Evolutionary conservation across 2,329 filamentous ascomycete species (phyloP).

Genomic region (Colletotrichum phormii): DNA sequence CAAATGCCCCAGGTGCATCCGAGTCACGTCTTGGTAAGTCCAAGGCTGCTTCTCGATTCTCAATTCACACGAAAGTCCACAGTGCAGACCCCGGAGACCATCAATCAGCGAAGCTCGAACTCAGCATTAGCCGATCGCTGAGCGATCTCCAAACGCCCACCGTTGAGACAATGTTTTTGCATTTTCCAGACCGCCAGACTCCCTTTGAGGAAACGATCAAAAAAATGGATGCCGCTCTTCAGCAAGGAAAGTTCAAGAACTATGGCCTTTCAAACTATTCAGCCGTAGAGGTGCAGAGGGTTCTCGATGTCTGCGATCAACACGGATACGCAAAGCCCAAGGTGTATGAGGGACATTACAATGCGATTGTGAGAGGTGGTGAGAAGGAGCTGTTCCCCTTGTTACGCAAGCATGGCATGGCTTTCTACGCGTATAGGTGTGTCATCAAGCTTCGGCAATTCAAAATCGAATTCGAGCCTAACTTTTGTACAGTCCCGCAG

Average conservation of each 20-base stretch:
- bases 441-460: not conserved
- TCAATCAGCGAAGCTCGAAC: not conserved
- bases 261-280: slow-evolving; percentile 2
- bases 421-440: not conserved
- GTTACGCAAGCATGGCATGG: not conserved
- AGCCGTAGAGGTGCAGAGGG: not conserved
- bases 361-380: not conserved
- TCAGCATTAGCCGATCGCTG: not conserved
- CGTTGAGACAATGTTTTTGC: not conserved
- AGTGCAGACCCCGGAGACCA: slow-evolving; percentile 1
- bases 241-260: not conserved
- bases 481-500: not conserved
- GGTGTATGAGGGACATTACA: not conserved
- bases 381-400: not conserved
- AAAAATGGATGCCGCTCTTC: not conserved
- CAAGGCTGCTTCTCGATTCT: not conserved
- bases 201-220: not conserved
- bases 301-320: not conserved
- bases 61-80: slow-evolving; percentile 8
- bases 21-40: not conserved
- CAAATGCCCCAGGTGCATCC: not conserved
- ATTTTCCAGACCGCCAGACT: not conserved
- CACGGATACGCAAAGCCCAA: not conserved
- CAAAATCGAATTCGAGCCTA: not conserved
- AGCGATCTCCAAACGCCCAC: not conserved